Percentiles rank a stretch among this genome's conserved stretches.
phyloP scores from a whole-genome alignment of 202 grass and related monocot species.

The Schoenoplectus tabernaemontani region DNA sequence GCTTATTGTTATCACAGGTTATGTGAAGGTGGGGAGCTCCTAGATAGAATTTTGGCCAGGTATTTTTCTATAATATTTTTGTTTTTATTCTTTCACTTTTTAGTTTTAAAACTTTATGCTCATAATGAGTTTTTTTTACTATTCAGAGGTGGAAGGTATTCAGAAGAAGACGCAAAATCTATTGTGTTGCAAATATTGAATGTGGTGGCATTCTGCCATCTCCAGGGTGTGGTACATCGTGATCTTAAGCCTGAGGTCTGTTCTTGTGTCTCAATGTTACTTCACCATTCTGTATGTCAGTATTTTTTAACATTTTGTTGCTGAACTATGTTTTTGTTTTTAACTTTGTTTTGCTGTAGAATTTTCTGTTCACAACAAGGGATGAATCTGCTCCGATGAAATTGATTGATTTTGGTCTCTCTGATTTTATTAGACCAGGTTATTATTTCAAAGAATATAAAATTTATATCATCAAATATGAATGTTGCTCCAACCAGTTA shows the following conservation, averaged over 20 bases:
- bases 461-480: neutral
- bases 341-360: slow-evolving; percentile 45
- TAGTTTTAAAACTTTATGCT: slow-evolving; percentile 16
- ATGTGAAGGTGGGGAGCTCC: slow-evolving; percentile 97
- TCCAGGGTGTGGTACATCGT: slow-evolving; percentile 99
- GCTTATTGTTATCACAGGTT: slow-evolving; percentile 45
- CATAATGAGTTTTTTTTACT: slow-evolving; percentile 18
- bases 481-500: neutral
- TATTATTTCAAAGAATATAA: slow-evolving; percentile 12
- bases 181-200: slow-evolving; percentile 97
- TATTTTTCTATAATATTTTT: slow-evolving; percentile 29
- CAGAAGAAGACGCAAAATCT: slow-evolving; percentile 97
- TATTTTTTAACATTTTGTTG: slow-evolving; percentile 27
- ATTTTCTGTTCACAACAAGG: slow-evolving; percentile 92
- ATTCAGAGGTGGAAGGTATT: slow-evolving; percentile 95
- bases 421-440: slow-evolving; percentile 99
- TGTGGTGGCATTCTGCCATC: slow-evolving; percentile 92
- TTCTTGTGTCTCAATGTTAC: slow-evolving; percentile 2
- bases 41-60: slow-evolving; percentile 99
- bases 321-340: neutral
- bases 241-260: slow-evolving; percentile 96
- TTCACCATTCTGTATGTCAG: neutral
- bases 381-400: slow-evolving; percentile 91
- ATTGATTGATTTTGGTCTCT: slow-evolving; percentile 97
- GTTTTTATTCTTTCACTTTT: slow-evolving; percentile 15